phyloP scores from a whole-genome alignment of 169 alveolate genomes.

The Perkinsus chesapeaki region DNA sequence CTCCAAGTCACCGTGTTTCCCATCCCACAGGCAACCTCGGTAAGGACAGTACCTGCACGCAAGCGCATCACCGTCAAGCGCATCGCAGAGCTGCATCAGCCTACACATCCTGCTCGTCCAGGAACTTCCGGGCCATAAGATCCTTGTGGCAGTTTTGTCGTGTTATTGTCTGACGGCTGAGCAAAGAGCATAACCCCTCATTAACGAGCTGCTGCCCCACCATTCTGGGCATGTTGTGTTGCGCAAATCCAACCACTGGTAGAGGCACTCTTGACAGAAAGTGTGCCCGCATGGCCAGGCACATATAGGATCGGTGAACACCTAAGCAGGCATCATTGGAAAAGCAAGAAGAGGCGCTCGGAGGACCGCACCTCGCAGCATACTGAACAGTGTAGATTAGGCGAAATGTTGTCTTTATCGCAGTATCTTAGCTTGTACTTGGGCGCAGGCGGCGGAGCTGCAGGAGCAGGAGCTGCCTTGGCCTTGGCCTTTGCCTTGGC shows the following conservation, averaged over 20 bases:
- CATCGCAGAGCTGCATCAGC: background rate
- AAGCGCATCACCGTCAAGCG: background rate
- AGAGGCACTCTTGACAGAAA: background rate
- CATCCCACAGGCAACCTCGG: constrained; percentile 1
- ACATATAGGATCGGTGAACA: background rate
- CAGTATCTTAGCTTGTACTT: background rate
- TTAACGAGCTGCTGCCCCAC: background rate
- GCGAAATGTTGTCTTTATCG: background rate
- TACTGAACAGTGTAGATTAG: background rate
- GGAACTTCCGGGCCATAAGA: background rate
- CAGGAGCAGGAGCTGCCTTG: background rate
- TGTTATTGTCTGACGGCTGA: background rate
- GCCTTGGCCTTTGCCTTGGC: background rate
- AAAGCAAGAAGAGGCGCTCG: background rate
- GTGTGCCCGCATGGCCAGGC: background rate
- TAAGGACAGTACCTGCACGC: background rate
- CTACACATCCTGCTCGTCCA: background rate
- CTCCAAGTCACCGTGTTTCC: background rate
- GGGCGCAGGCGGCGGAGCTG: background rate
- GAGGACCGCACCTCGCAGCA: background rate
- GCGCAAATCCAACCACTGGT: background rate
- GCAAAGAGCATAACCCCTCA: background rate
- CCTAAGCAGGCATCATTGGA: background rate
- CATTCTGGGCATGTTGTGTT: background rate
- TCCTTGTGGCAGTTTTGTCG: background rate